Base-by-base conservation (phyloP, 2,329 filamentous ascomycete genomes). In the Coleophoma crateriformis region DNA sequence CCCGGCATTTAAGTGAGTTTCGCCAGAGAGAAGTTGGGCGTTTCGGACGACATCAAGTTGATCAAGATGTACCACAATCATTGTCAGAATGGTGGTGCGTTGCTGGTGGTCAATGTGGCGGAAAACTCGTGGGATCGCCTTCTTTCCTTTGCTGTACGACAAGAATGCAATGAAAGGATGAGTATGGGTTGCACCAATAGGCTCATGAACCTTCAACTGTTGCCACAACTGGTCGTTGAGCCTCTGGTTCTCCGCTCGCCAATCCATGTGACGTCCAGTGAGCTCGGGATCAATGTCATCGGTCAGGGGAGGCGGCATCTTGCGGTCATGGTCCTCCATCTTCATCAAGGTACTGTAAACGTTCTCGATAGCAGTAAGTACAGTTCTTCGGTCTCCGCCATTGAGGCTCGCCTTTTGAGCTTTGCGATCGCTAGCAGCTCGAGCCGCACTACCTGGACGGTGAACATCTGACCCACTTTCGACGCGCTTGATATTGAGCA, bases 141-240 rank as follows among this genome's bases (percentile, higher is more conserved):
- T 96, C 74, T 96, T 97, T 63, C 94, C 94, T 74, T 99, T 99
- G 58, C 85, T 82, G 63, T 94, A 95, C 4, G 91, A 95, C 43
- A 99, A 75, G 67, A 99, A 92, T 43, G 91, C 89, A 59, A 99
- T 96, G 70, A 99, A 99, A 0, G 94, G 94, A 67, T 99, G 94
- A 15, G 84, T 77, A 4, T 87, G 81, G 47, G 85, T 88, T 42
- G 75, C 78, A 27, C 81, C 86, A 58, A 96, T 94, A 1, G 90
- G 91, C 65, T 96, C 92, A 70, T 96, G 89, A 45, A 99, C 89
- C 72, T 95, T 95, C 46, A 96, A 78, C 51, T 88, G 82, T 39
- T 79, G 74, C 94, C 94, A 99, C 12, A 99, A 77, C 64, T 86
- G 82, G 45, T 81, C 75, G 60, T 92, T 95, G 52, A 95, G 77